Evolutionary conservation across 2,329 filamentous ascomycete species (phyloP).

Genomic region (Dothideomycetidae sp.): DNA sequence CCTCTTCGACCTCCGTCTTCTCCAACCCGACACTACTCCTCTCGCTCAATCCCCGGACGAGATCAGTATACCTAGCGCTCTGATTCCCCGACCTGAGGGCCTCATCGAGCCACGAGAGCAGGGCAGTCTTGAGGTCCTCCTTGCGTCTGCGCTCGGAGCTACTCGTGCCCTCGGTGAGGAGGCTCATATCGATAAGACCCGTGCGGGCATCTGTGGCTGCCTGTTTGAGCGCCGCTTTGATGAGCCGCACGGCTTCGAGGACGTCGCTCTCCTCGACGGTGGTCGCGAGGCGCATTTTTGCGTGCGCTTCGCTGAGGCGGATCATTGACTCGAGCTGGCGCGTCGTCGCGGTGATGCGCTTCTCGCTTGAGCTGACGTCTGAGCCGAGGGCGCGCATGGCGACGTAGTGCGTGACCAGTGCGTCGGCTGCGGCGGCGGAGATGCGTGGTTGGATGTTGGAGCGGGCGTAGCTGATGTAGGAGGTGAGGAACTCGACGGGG

Average conservation of each 20-base stretch:
- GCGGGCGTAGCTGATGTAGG: conserved; percentile 94
- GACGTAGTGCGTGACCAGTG: conserved; percentile 77
- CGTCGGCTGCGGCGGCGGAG: conserved; percentile 63
- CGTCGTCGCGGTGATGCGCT: conserved; percentile 94
- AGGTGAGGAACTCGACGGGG: conserved; percentile 80
- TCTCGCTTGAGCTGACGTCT: conserved; percentile 61
- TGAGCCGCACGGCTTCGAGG: conserved; percentile 77
- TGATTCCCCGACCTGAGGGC: conserved; percentile 50
- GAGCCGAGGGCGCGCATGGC: conserved; percentile 83
- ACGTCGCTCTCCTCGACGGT: conserved; percentile 73
- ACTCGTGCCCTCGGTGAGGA: conserved; percentile 87
- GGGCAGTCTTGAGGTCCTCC: conserved; percentile 69
- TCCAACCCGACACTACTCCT: conserved; percentile 57
- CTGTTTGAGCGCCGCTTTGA: conserved; percentile 88
- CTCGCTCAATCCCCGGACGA: conserved; percentile 59
- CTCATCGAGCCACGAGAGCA: conserved; percentile 65
- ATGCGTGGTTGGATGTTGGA: conserved; percentile 71
- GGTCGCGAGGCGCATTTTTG: conserved; percentile 80
- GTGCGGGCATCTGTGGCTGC: conserved; percentile 86
- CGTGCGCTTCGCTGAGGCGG: conserved; percentile 86
- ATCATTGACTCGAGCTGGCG: conserved; percentile 98
- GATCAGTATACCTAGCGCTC: conserved; percentile 62
- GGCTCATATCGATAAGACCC: conserved; percentile 89
- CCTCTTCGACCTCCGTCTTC: conserved; percentile 66
- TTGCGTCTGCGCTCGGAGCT: conserved; percentile 71